These are phyloP conservation scores for Sapria himalayana DNA, from an alignment of 345 rosid genomes.

Conservation along the genomic window DNA sequence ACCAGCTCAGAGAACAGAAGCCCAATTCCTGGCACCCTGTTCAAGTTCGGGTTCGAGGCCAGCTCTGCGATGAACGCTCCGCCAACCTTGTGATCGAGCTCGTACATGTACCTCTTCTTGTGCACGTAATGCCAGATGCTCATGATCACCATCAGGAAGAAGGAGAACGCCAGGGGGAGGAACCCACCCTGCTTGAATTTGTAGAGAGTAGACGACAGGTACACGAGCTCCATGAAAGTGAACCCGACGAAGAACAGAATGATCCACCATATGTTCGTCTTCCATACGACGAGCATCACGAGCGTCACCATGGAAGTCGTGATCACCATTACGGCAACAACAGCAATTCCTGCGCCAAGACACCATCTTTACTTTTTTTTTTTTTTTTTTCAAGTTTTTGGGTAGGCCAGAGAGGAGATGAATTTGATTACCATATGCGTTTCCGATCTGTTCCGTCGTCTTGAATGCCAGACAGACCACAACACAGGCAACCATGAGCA, in stretches of 20 bases:
- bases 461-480: slow-evolving; percentile 25
- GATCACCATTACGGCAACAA: slow-evolving; percentile 41
- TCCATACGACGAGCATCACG: slow-evolving; percentile 61
- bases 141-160: slow-evolving; percentile 28
- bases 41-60: slow-evolving; percentile 16
- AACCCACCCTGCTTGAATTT: slow-evolving; percentile 47
- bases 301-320: slow-evolving; percentile 37
- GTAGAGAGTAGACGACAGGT: slow-evolving; percentile 29
- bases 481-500: slow-evolving; percentile 53
- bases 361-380: too few relatives aligned
- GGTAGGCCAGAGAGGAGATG: too few relatives aligned
- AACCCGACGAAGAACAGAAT: slow-evolving; percentile 20
- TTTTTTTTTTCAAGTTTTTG: too few relatives aligned
- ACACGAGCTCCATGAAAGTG: slow-evolving; percentile 19
- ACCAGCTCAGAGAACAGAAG: slow-evolving; percentile 56
- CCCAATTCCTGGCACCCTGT: slow-evolving; percentile 42
- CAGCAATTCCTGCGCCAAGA: slow-evolving; percentile 31
- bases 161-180: slow-evolving; percentile 26
- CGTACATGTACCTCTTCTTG: slow-evolving; percentile 22
- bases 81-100: slow-evolving; percentile 43
- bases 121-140: slow-evolving; percentile 51
- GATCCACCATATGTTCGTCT: slow-evolving; percentile 21
- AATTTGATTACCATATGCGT: slow-evolving; percentile 47
- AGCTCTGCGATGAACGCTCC: slow-evolving; percentile 18
- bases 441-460: slow-evolving; percentile 40